These are phyloP conservation scores for Emiliania huxleyi DNA, from an alignment of 78 protist genomes.

Conservation along the genomic window DNA sequence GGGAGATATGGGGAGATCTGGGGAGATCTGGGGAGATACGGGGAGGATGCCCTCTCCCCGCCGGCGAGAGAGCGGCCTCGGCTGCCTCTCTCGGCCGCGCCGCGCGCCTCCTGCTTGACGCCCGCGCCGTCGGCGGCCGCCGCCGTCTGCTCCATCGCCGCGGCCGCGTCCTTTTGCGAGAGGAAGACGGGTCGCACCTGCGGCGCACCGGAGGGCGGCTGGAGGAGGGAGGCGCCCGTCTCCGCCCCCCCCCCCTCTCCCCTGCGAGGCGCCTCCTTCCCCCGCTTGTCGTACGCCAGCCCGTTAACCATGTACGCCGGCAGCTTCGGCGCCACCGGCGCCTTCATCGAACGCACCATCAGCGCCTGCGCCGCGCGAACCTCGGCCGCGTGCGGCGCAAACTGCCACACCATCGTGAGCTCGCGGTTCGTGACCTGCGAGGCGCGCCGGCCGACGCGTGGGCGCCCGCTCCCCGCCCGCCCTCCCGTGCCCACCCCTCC, in stretches of 20 bases:
- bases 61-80: too few relatives aligned
- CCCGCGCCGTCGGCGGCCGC: not conserved
- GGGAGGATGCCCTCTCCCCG: too few relatives aligned
- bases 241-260: too few relatives aligned
- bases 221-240: too few relatives aligned
- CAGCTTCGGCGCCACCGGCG: not conserved
- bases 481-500: too few relatives aligned
- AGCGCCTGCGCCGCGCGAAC: not conserved
- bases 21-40: too few relatives aligned
- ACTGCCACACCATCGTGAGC: slow-evolving; percentile 18
- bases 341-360: not conserved
- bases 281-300: not conserved
- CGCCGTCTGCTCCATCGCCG: not conserved
- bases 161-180: not conserved
- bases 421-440: not conserved
- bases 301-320: not conserved
- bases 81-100: too few relatives aligned
- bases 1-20: too few relatives aligned
- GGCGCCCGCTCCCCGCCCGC: too few relatives aligned
- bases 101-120: not conserved
- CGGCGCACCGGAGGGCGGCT: not conserved
- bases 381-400: not conserved
- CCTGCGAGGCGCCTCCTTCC: not conserved
- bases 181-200: not conserved
- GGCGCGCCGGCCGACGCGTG: too few relatives aligned